These are phyloP conservation scores for Penicillium cataractarum DNA, from an alignment of 495 filamentous ascomycete species.

Conservation along the genomic window DNA sequence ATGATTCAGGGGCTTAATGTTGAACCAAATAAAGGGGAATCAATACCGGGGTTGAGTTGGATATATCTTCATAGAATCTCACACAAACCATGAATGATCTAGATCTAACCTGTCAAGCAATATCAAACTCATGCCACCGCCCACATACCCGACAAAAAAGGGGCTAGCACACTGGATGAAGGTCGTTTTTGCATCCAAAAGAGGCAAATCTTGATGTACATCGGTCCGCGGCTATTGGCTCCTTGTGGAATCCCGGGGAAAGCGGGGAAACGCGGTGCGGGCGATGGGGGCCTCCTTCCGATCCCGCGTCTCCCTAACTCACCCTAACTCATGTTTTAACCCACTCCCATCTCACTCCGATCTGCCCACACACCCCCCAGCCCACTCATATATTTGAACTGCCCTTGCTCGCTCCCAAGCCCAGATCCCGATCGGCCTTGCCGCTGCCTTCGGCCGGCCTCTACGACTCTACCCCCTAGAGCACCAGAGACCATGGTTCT, in stretches of 20 bases:
- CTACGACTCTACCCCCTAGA: not conserved
- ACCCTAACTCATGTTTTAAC: conserved; percentile 5
- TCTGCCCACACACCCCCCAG: not conserved
- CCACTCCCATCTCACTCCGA: not conserved
- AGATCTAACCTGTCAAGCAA: not conserved
- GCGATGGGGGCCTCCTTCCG: not conserved
- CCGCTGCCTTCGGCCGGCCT: conserved; percentile 11
- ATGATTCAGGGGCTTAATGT: not conserved
- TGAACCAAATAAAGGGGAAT: not conserved
- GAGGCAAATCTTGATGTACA: conserved; percentile 5
- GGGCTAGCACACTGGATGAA: not conserved
- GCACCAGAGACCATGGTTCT: conserved; percentile 24
- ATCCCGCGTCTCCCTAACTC: conserved; percentile 7
- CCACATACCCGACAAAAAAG: not conserved
- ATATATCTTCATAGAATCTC: not conserved
- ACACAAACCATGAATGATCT: not conserved
- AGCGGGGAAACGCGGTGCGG: conserved; percentile 21
- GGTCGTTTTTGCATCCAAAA: no score
- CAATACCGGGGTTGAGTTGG: not conserved
- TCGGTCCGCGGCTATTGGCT: conserved; percentile 10
- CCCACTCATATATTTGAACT: not conserved
- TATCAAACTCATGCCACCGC: not conserved
- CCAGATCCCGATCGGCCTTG: conserved; percentile 9
- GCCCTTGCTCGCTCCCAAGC: not conserved
- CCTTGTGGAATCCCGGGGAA: conserved; percentile 16